Evolutionary conservation across 2,329 filamentous ascomycete species (phyloP).

Genomic region (Colletotrichum caudatum): DNA sequence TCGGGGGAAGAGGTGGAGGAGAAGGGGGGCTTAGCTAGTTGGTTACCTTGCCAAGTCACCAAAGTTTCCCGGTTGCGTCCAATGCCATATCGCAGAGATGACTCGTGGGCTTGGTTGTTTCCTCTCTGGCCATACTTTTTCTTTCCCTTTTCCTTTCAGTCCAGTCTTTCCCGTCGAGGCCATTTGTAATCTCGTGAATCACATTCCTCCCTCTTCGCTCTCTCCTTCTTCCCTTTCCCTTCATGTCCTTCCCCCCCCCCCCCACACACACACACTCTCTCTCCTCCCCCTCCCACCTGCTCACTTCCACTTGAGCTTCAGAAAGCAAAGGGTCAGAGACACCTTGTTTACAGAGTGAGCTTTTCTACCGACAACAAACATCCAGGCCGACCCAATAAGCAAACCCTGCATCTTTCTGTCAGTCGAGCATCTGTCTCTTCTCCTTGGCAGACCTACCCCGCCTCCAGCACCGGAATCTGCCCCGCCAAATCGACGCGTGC

Average conservation of each 20-base stretch:
- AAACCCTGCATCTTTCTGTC: neutral
- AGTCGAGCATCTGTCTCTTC: constrained; percentile 7
- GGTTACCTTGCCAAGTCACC: neutral
- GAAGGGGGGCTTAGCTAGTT: neutral
- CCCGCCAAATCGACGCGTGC: constrained; percentile 21
- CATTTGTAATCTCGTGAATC: constrained; percentile 3
- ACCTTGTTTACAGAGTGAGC: neutral
- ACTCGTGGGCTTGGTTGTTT: constrained; percentile 9
- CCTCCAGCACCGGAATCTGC: constrained; percentile 38
- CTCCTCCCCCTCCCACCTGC: neutral
- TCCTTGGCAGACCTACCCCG: constrained; percentile 26
- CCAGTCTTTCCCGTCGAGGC: neutral
- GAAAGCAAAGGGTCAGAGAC: neutral
- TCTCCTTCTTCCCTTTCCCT: neutral
- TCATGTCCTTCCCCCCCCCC: neutral
- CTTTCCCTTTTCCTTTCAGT: neutral
- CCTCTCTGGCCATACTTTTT: neutral
- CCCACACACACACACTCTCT: too few relatives aligned
- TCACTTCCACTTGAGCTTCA: neutral
- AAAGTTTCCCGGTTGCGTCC: neutral
- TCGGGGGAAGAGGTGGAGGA: neutral
- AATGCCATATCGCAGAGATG: constrained; percentile 12
- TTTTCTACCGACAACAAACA: neutral
- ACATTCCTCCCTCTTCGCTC: neutral
- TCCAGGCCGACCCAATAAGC: neutral